Conservation (phyloP, 495 filamentous ascomycete genomes). For the Hypoxylon trugodes region DNA sequence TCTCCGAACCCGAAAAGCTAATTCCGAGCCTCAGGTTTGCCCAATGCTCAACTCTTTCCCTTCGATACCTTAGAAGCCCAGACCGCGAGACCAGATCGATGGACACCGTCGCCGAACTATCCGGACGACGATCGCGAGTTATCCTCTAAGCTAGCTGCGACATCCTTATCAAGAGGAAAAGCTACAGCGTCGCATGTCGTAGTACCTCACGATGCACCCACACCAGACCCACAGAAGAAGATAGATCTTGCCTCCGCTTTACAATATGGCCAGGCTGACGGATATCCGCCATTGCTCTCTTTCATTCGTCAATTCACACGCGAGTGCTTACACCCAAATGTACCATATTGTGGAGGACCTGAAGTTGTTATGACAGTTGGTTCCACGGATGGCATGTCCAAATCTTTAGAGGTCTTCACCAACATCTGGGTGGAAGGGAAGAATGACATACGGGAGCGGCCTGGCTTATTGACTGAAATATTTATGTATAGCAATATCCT, state of each 20-base stretch:
- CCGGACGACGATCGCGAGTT: constrained; percentile 49
- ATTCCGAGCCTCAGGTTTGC: constrained; percentile 65
- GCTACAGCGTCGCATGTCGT: constrained; percentile 61
- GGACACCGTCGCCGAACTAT: constrained; percentile 69
- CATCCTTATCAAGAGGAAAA: constrained; percentile 29
- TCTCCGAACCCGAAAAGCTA: not conserved
- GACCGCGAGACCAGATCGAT: constrained; percentile 74
- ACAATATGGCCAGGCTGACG: constrained; percentile 83
- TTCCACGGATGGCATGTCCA: constrained; percentile 83
- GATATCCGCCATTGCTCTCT: constrained; percentile 75
- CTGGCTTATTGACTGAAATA: constrained; percentile 78
- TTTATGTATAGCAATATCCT: constrained; percentile 82
- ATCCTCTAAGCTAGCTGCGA: constrained; percentile 24
- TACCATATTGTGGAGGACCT: constrained; percentile 79
- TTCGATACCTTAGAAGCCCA: constrained; percentile 91
- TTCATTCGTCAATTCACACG: constrained; percentile 82
- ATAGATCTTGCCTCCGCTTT: constrained; percentile 85
- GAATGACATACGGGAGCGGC: constrained; percentile 70
- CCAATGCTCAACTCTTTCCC: constrained; percentile 82
- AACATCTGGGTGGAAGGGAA: constrained; percentile 75
- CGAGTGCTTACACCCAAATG: constrained; percentile 77
- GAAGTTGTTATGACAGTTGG: constrained; percentile 82
- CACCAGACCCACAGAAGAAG: constrained; percentile 63
- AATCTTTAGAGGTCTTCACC: constrained; percentile 74
- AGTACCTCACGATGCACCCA: constrained; percentile 71